A percentile compares a stretch with the other conserved stretches of the same genome.
Evolutionary conservation across 1,139 yeast genomes (phyloP).

Genomic region (Saccharomyces hybrid): DNA sequence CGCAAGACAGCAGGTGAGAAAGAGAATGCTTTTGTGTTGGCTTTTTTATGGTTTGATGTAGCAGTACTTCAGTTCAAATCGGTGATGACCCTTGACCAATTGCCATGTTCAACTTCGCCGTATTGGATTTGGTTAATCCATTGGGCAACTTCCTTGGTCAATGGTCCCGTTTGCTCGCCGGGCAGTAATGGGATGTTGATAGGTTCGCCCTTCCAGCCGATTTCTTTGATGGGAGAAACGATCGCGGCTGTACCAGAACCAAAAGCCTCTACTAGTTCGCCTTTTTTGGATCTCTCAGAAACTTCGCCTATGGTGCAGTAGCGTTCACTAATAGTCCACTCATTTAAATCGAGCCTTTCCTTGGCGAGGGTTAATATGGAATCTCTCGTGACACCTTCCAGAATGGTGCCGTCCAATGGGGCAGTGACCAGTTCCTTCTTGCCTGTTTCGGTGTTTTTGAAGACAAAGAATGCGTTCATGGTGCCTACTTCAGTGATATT

Average conservation of each 20-base stretch:
- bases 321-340: slow-evolving; percentile 81
- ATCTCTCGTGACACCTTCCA: slow-evolving; percentile 95
- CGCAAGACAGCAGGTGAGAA: too few species aligned
- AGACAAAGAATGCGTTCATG: slow-evolving; percentile 88
- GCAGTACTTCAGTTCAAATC: slow-evolving; percentile 20
- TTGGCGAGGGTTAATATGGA: slow-evolving; percentile 72
- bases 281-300: slow-evolving; percentile 63
- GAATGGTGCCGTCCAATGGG: slow-evolving; percentile 92
- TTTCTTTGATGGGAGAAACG: slow-evolving; percentile 84
- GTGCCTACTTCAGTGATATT: slow-evolving; percentile 94
- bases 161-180: slow-evolving; percentile 72
- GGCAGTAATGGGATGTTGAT: slow-evolving; percentile 70
- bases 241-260: slow-evolving; percentile 98
- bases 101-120: slow-evolving; percentile 58
- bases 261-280: slow-evolving; percentile 86
- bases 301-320: slow-evolving; percentile 75
- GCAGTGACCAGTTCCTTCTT: slow-evolving; percentile 91
- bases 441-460: slow-evolving; percentile 59
- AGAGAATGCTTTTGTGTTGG: too few species aligned
- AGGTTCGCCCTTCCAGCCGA: slow-evolving; percentile 68
- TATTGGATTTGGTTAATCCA: slow-evolving; percentile 91
- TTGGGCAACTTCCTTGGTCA: slow-evolving; percentile 64
- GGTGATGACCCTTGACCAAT: slow-evolving; percentile 36
- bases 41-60: too few species aligned
- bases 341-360: slow-evolving; percentile 53